Base-by-base conservation (phyloP, 2,329 filamentous ascomycete species). In the Xylariaceae sp. region DNA sequence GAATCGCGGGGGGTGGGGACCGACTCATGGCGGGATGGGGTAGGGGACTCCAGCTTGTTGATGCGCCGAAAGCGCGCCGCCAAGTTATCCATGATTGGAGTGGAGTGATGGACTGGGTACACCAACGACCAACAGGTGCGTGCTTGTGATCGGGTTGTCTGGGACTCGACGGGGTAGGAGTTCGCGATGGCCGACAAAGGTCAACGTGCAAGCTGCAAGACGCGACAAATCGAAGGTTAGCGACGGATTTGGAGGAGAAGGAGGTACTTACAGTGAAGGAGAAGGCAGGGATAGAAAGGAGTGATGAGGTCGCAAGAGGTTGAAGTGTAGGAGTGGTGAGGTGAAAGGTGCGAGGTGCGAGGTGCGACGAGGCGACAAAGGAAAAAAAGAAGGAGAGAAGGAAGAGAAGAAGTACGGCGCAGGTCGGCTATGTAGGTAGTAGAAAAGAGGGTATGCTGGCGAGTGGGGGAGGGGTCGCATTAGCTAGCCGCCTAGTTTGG, bases 41-140 rank as follows among this genome's bases (percentile, higher is more conserved):
- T 34, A 10, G 65, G 58, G 17, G 65, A 56, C 13, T 60, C 59
- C 55, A 60, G 65, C 61, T 62, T 67, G 17, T 17, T 7, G 34
- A 47, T 63, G 59, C 68, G 68, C 58, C 69, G 66, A 37, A 70
- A 70, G 63, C 68, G 69, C 55, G 68, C 65, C 35, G 68, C 65
- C 45, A 71, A 50, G 18, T 67, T 67, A 39, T 71, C 69, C 67
- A 70, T 70, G 55, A 15, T 59, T 48, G 35, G 35, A 47, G 7
- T 48, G 35, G 35, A 47, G 7, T 11, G 52, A 11, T 23, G 58
- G 47, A 30, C 39, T 30, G 5, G 4, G 23, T 50, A 49, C 8
- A 10, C 49, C 23, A 30, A n/a, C n/a, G 48, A 10, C 48, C 23
- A 50, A 23, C 48, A 13, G 48, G 49, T 35, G 49, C 9, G 34